Base-by-base conservation (phyloP, 345 rosid genomes). In the Stellera chamaejasme region DNA sequence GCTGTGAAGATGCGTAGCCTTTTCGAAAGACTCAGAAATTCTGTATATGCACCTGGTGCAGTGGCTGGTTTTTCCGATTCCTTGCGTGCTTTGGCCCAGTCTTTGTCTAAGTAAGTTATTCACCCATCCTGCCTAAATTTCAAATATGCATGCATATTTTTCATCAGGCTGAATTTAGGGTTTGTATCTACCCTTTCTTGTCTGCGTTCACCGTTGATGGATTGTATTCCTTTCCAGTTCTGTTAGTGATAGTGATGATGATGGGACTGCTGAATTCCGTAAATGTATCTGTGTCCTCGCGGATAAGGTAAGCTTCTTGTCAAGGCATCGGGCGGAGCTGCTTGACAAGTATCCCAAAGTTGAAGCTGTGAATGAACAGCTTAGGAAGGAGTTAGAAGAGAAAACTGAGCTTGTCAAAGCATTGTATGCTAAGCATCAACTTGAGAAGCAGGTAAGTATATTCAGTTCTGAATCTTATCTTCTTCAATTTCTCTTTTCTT, bases 391-490 rank as follows among this genome's bases (percentile, higher is more conserved):
- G 43, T 56, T 90, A 66, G 87, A 83, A 54, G 96, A 79, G 59
- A 90, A 90, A 77, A 80, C 82, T 59, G 93, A 87, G 74, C 76
- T 83, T 54, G 79, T 82, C 55, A 78, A 85, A 69, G 80, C 88
- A n/a, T 58, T 90, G 66, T 87, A 79, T 66, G 70, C 83, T 25
- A 94, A 90, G 74, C 97, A 78, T 71, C 97, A 87, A 72, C 86
- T 77, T 58, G 97, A 87, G 80, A 90, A 90, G 75, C 99, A 90
- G 99, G 99, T 94, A 72, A 73, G 11, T 41, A 59, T 43, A 16
- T 45, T 56, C 32, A 19, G 23, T 19, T 8, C 3, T 8, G 5
- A 32, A 32, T 32, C 3, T 32, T 32, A 32, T 16, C 27, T 43
- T 13, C 19, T 60, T 52, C 47, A 19, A 43, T 6, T 9, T 54